These are phyloP conservation scores for Pythium rhizo-oryzae DNA, from an alignment of 352 stramenopile species.

Conservation along the genomic window DNA sequence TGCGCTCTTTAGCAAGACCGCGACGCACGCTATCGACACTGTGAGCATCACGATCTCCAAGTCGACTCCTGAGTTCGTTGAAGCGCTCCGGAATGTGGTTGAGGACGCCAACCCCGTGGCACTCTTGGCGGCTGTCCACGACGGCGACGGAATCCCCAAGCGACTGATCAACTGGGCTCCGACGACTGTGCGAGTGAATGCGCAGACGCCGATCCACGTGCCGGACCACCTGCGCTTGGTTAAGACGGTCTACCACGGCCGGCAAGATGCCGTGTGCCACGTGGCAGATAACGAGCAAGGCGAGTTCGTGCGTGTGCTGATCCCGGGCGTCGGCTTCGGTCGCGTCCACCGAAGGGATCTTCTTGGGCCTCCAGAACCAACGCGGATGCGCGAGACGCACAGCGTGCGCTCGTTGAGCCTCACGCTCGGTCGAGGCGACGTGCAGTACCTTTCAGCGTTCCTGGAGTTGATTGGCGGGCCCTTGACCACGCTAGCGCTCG, in stretches of 20 bases:
- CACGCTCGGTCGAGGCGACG: not conserved
- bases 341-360: constrained; percentile 2
- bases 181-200: not conserved
- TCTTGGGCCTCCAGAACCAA: not conserved
- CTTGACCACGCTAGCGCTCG: not conserved
- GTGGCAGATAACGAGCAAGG: not conserved
- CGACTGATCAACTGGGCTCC: not conserved
- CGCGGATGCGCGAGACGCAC: not conserved
- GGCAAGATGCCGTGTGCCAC: not conserved
- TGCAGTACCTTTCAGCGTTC: not conserved
- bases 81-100: not conserved
- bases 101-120: not conserved
- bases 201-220: not conserved
- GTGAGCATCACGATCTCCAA: not conserved
- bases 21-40: not conserved
- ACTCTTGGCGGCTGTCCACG: not conserved
- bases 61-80: not conserved
- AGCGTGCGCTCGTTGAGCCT: not conserved
- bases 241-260: not conserved
- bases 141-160: not conserved
- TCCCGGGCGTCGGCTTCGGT: not conserved
- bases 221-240: not conserved
- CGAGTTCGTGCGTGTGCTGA: not conserved
- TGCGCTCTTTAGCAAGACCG: constrained; percentile 1
- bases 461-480: not conserved